Evolutionary conservation across 495 filamentous ascomycete species (phyloP).

Genomic region (Penicillium steckii): DNA sequence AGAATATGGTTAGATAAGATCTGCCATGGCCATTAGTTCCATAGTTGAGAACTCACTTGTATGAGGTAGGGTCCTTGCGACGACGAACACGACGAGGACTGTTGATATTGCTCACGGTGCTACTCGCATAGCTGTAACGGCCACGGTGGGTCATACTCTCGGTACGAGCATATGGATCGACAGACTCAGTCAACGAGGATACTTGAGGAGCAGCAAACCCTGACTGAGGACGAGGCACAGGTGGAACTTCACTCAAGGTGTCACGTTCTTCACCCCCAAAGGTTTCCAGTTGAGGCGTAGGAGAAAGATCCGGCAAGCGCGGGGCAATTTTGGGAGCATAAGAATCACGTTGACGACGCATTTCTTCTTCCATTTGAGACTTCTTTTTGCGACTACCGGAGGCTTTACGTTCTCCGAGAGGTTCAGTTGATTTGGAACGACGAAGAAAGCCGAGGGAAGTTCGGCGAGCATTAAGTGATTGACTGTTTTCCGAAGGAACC

Average conservation of each 20-base stretch:
- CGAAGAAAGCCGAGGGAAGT: constrained; percentile 65
- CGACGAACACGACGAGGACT: constrained; percentile 88
- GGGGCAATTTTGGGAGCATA: constrained; percentile 71
- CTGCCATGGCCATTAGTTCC: neutral
- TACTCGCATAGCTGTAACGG: constrained; percentile 95
- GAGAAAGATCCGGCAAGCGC: constrained; percentile 72
- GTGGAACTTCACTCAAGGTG: constrained; percentile 13
- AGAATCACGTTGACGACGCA: constrained; percentile 64
- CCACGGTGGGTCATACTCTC: constrained; percentile 98
- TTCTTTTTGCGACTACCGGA: constrained; percentile 69
- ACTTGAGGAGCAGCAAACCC: constrained; percentile 12
- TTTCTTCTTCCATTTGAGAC: constrained; percentile 61
- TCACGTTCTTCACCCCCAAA: constrained; percentile 69
- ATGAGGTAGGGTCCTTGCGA: constrained; percentile 94
- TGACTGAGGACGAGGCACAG: constrained; percentile 19
- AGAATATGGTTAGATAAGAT: constrained; percentile 6
- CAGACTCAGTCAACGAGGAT: constrained; percentile 44
- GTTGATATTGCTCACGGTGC: constrained; percentile 87
- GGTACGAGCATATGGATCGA: constrained; percentile 76
- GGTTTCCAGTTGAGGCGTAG: constrained; percentile 61
- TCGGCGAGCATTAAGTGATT: constrained; percentile 29
- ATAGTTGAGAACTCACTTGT: constrained; percentile 70
- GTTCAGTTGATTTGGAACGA: constrained; percentile 76
- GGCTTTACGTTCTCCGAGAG: constrained; percentile 38
- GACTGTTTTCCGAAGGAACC: constrained; percentile 27